Evolutionary conservation across 257 asterid species (phyloP).

Genomic region (Coffea canephora): DNA sequence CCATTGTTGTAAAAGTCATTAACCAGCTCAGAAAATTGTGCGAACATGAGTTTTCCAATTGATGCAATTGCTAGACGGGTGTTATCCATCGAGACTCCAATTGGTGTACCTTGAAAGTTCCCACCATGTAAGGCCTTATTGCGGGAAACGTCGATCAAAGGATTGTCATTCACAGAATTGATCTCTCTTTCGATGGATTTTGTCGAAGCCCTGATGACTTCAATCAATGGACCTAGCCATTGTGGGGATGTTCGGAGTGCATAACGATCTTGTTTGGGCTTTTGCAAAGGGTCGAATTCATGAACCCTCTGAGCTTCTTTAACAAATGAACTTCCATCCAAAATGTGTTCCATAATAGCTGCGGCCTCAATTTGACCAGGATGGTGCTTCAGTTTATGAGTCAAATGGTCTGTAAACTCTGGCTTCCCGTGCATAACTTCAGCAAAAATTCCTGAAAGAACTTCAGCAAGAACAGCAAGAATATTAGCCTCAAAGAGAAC

Average conservation of each 20-base stretch:
- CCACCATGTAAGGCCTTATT: slow-evolving; percentile 34
- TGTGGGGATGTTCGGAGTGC: slow-evolving; percentile 35
- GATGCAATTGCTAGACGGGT: slow-evolving; percentile 32
- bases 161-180: slow-evolving; percentile 36
- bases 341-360: slow-evolving; percentile 32
- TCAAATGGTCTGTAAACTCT: slow-evolving; percentile 34
- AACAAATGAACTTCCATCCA: slow-evolving; percentile 28
- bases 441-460: slow-evolving; percentile 28
- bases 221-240: slow-evolving; percentile 34
- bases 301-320: slow-evolving; percentile 30
- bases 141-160: slow-evolving; percentile 31
- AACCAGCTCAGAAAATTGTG: slow-evolving; percentile 34
- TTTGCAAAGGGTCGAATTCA: slow-evolving; percentile 31
- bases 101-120: slow-evolving; percentile 34
- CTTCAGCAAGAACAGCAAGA: slow-evolving; percentile 30
- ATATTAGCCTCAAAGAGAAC: slow-evolving; percentile 31
- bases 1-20: slow-evolving; percentile 36
- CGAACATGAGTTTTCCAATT: slow-evolving; percentile 38
- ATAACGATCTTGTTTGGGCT: slow-evolving; percentile 33
- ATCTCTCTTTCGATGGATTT: slow-evolving; percentile 37
- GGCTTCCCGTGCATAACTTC: slow-evolving; percentile 35
- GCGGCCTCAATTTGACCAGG: slow-evolving; percentile 40
- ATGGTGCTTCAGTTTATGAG: slow-evolving; percentile 34
- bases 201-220: slow-evolving; percentile 31
- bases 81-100: slow-evolving; percentile 35